A percentile compares a stretch with the other conserved stretches of the same genome.
Evolutionary conservation across 495 filamentous ascomycete genomes (phyloP).

Genomic region (Talaromyces ruber): DNA sequence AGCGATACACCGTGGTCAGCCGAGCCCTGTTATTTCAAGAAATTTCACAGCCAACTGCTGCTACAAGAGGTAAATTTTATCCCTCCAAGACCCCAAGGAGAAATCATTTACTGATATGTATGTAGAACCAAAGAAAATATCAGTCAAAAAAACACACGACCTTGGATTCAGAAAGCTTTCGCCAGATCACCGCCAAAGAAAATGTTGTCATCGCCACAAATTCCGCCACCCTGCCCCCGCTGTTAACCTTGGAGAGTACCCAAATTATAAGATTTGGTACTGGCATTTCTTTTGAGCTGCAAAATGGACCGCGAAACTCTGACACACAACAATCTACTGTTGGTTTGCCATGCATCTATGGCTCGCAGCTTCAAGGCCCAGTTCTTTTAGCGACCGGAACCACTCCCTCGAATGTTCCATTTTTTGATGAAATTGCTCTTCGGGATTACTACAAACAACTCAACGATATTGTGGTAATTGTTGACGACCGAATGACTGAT

Average conservation of each 20-base stretch:
- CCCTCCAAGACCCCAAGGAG: not conserved
- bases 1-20: not conserved
- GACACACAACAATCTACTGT: not conserved
- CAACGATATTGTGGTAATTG: slow-evolving; percentile 12
- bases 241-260: not conserved
- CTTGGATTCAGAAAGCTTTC: not conserved
- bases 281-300: not conserved
- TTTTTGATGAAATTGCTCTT: slow-evolving; percentile 3
- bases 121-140: not conserved
- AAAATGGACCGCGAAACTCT: not conserved
- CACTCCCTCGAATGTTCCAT: slow-evolving; percentile 3
- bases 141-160: not conserved
- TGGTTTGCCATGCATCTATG: slow-evolving; percentile 2
- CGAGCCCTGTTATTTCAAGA: not conserved
- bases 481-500: slow-evolving; percentile 18
- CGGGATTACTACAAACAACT: slow-evolving; percentile 3
- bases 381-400: slow-evolving; percentile 3
- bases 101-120: not conserved
- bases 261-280: slow-evolving; percentile 2
- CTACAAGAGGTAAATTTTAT: slow-evolving; percentile 1
- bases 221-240: not conserved
- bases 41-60: not conserved
- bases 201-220: slow-evolving; percentile 1
- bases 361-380: slow-evolving; percentile 4
- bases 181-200: not conserved